Base-by-base conservation (phyloP, 768 basidiomycete genomes). In the Leccinum subtestaceum region DNA sequence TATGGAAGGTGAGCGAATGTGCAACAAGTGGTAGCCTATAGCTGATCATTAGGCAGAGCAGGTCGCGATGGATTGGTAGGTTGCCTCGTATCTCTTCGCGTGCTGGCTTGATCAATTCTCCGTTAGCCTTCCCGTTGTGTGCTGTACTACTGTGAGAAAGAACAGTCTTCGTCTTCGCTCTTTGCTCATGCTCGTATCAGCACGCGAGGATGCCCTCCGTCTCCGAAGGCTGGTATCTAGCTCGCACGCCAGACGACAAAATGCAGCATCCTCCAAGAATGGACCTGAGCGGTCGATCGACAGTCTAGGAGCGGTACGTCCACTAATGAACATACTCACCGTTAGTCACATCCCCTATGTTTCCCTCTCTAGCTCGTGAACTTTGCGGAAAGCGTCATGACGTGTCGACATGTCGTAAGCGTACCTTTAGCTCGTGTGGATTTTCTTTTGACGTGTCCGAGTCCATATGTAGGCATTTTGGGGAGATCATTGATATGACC, bases 401-500 rank as follows among this genome's bases (percentile, higher is more conserved):
- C 78, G 4, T 93, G 91, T 69, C 77, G 91, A 38, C 91, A 93
- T 73, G 77, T 91, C 25, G 90, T 91, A 63, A 61, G 86, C 73
- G 8, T 23, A 17, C 17, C 10, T 9, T 53, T 47, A 1, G 4
- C 8, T 21, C 36, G 32, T 12, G 1, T 25, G 40, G n/a, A 1
- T 21, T 5, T 3, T 3, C 27, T 29, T 15, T 49, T 60, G 34
- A 57, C 23, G 5, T n/a, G 17, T 9, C 10, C 49, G 53, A 93
- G 88, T 77, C 80, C 2, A 86, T 93, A 58, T 93, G 92, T 66
- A 84, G 83, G 49, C 91, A 90, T 68, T 93, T 94, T 62, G 92
- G 89, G 1, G 92, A 93, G 72, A 60, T 65, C 0, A 81, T 91
- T 38, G 79, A 89, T 61, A 65, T 73, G 6, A 70, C 66, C 11